Conservation (phyloP, 306 rosid genomes). For the Hippophae gyantsensis region DNA sequence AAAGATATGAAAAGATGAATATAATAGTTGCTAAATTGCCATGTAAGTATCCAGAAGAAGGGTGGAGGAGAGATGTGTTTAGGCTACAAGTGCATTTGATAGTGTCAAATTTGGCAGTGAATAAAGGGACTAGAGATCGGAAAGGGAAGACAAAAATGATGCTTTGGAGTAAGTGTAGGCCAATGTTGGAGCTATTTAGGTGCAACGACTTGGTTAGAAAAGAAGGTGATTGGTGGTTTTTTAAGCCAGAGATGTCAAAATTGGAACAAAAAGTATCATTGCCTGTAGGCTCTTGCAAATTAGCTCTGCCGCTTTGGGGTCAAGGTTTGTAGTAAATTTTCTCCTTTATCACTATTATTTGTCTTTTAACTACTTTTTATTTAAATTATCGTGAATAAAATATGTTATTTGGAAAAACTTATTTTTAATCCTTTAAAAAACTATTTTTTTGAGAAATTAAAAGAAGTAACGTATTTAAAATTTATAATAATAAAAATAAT, state of each 20-base stretch:
- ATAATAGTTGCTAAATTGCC: constrained; percentile 68
- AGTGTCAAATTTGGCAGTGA: constrained; percentile 54
- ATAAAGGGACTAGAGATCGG: constrained; percentile 32
- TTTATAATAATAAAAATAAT: no score
- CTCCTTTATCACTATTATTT: neutral
- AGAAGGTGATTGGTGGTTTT: constrained; percentile 86
- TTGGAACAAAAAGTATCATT: constrained; percentile 61
- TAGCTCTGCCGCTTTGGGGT: constrained; percentile 90
- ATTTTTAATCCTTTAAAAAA: no score
- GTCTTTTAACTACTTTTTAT: neutral
- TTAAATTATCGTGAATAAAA: no score
- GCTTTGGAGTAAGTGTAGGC: constrained; percentile 70
- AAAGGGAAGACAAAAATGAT: constrained; percentile 34
- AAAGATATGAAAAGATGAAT: constrained; percentile 33
- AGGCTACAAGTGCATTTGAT: constrained; percentile 70
- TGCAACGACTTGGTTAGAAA: constrained; percentile 57
- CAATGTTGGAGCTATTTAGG: constrained; percentile 77
- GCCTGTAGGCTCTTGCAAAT: constrained; percentile 76
- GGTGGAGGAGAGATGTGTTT: constrained; percentile 69
- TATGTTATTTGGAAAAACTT: no score
- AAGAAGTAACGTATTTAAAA: no score
- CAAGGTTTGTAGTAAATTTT: constrained; percentile 40
- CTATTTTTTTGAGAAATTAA: no score
- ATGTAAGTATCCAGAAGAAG: constrained; percentile 51
- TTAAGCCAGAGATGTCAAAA: constrained; percentile 34